Conservation (phyloP, 2,329 filamentous ascomycete species). For the Claviceps capensis region DNA sequence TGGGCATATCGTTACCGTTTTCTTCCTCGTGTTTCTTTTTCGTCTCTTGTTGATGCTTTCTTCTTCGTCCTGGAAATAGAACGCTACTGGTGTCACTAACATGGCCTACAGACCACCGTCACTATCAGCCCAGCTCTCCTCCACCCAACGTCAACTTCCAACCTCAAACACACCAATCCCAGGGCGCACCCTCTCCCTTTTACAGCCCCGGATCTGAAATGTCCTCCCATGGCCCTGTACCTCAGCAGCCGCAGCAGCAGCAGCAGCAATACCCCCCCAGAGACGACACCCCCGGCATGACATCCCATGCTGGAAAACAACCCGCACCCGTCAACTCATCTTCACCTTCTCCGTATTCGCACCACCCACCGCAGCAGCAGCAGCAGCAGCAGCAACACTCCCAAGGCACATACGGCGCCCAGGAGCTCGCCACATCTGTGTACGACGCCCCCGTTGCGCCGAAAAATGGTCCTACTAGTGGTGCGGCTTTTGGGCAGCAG, state of each 20-base stretch:
- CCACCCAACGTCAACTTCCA: constrained; percentile 30
- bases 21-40: too few relatives aligned
- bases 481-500: constrained; percentile 15
- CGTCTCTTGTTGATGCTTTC: too few relatives aligned
- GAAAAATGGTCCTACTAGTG: constrained; percentile 26
- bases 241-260: constrained; percentile 11
- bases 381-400: constrained; percentile 32
- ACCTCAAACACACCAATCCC: constrained; percentile 14
- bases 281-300: constrained; percentile 36
- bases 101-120: constrained; percentile 26
- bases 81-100: too few relatives aligned
- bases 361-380: constrained; percentile 30
- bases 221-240: constrained; percentile 24
- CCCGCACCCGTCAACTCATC: constrained; percentile 27
- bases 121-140: constrained; percentile 32
- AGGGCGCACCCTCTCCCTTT: constrained; percentile 42
- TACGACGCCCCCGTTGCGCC: constrained; percentile 60
- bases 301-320: too few relatives aligned
- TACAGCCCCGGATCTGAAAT: constrained; percentile 49
- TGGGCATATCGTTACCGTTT: too few relatives aligned
- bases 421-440: constrained; percentile 64
- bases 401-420: constrained; percentile 56
- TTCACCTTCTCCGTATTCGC: constrained; percentile 31
- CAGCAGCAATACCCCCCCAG: constrained; percentile 32
- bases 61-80: too few relatives aligned